Evolutionary conservation across 1,139 yeast genomes (phyloP), one percentile per base, ranked within the genome.

Genomic region (Nakaseomyces bracarensis): DNA sequence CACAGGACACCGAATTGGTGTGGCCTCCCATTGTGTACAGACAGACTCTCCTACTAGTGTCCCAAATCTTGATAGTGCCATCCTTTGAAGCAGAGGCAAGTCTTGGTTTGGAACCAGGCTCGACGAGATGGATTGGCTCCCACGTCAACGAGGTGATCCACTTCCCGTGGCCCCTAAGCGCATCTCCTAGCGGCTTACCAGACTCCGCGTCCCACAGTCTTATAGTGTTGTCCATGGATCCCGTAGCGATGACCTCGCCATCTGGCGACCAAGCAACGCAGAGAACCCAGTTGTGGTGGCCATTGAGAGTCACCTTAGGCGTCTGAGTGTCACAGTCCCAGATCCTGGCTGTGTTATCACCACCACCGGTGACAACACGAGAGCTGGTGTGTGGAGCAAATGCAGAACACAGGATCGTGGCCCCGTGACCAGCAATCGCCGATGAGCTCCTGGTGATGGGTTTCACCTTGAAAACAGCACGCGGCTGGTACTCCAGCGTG

Each of bases 291-390:
- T 87, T 87, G 14, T 78, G 68, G 58, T 91, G 99, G 0, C 98
- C 98, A 13, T 70, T 59, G 43, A 93, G 68, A 0, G 95, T 85
- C 47, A 77, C 74, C 57, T 79, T 68, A 4, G 96, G 96, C 0
- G 98, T 91, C 55, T 85, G 94, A 0, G 97, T 89, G 57, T 86
- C 83, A 63, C 96, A 84, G 64, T 89, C 97, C 99, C 99, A 91
- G 41, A 91, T 77, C 58, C 97, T 72, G 3, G 97, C 97, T n/a
- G 97, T 89, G 35, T 83, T 77, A 61, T 91, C 99, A 36, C 99
- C 99, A 7, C 96, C 87, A 37, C 98, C 99, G 0, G 96, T 82
- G 38, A 86, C 93, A 82, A 91, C 79, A 51, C 89, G 70, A 4
- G 91, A 74, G 11, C 93, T 78, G 31, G 91, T 81, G 56, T 83